These are phyloP conservation scores for Podospora sp. DNA, from an alignment of 495 filamentous ascomycete species.

Conservation along the genomic window DNA sequence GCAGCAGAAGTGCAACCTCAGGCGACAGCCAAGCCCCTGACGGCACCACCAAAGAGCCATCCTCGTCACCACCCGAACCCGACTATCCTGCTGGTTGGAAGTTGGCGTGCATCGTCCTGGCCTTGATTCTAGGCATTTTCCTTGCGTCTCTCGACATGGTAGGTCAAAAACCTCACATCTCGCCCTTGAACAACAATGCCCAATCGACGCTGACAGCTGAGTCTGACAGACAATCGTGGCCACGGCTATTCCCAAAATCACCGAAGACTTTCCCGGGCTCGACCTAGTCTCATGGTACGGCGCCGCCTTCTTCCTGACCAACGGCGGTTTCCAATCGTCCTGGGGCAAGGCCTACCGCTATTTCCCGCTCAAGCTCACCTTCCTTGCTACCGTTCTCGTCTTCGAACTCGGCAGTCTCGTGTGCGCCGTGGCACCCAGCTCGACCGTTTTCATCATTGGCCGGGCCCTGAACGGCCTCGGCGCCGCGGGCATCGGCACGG, in stretches of 20 bases:
- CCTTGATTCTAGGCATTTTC: background rate
- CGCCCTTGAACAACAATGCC: background rate
- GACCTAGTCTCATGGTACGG: slow-evolving; percentile 54
- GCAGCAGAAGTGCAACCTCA: background rate
- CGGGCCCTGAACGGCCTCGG: slow-evolving; percentile 51
- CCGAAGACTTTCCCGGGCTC: slow-evolving; percentile 36
- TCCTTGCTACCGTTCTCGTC: slow-evolving; percentile 40
- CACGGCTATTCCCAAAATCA: slow-evolving; percentile 51
- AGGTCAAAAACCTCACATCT: background rate
- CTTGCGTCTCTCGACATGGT: slow-evolving; percentile 3
- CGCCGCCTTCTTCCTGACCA: slow-evolving; percentile 52
- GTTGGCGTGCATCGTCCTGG: background rate
- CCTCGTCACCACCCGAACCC: background rate
- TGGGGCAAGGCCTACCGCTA: slow-evolving; percentile 53
- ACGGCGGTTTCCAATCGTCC: slow-evolving; percentile 49
- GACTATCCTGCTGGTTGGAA: background rate
- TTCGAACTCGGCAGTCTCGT: slow-evolving; percentile 50
- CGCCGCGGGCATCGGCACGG: slow-evolving; percentile 48
- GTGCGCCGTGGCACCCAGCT: slow-evolving; percentile 49
- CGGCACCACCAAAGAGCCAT: background rate
- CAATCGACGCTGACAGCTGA: slow-evolving; percentile 26
- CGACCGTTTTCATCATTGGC: slow-evolving; percentile 51
- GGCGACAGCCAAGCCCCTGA: background rate
- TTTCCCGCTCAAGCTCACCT: slow-evolving; percentile 48
- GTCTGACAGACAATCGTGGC: slow-evolving; percentile 45